Percentiles rank a stretch among this genome's conserved stretches.
These are phyloP conservation scores for Ustilago lituana DNA, from an alignment of 1,284 basidiomycete species.

Conservation along the genomic window DNA sequence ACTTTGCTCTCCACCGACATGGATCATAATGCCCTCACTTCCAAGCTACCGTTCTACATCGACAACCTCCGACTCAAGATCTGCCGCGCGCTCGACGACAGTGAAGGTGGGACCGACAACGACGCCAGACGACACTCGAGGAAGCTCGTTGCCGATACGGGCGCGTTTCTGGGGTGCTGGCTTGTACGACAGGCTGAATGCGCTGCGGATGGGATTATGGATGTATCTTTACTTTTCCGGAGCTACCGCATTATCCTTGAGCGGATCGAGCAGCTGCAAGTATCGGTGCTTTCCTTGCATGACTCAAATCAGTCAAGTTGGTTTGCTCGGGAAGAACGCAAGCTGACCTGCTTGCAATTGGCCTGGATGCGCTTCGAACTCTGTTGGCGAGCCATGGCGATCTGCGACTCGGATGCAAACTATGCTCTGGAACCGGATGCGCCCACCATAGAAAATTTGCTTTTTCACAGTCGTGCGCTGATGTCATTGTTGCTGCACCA, in stretches of 20 bases:
- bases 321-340: constrained; percentile 12
- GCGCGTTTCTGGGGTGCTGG: constrained; percentile 31
- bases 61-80: constrained; percentile 27
- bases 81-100: constrained; percentile 10
- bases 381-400: constrained; percentile 45
- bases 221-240: constrained; percentile 14
- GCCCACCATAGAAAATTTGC: constrained; percentile 32
- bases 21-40: constrained; percentile 21
- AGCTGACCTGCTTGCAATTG: constrained; percentile 30
- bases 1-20: constrained; percentile 23
- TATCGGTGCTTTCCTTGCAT: constrained; percentile 13
- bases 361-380: constrained; percentile 59
- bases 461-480: constrained; percentile 30
- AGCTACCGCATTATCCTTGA: constrained; percentile 30
- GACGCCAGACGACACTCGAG: constrained; percentile 5
- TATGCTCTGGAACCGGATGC: constrained; percentile 59
- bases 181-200: constrained; percentile 12
- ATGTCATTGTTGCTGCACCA: constrained; percentile 53
- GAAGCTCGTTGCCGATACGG: constrained; percentile 22
- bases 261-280: constrained; percentile 30
- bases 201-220: not conserved
- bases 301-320: not conserved
- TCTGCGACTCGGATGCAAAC: constrained; percentile 23
- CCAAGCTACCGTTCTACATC: constrained; percentile 19
- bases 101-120: not conserved